A percentile compares a stretch with the other conserved stretches of the same genome.
These are phyloP conservation scores for Colletotrichum filicis DNA, from an alignment of 2,329 filamentous ascomycete genomes.

Conservation along the genomic window DNA sequence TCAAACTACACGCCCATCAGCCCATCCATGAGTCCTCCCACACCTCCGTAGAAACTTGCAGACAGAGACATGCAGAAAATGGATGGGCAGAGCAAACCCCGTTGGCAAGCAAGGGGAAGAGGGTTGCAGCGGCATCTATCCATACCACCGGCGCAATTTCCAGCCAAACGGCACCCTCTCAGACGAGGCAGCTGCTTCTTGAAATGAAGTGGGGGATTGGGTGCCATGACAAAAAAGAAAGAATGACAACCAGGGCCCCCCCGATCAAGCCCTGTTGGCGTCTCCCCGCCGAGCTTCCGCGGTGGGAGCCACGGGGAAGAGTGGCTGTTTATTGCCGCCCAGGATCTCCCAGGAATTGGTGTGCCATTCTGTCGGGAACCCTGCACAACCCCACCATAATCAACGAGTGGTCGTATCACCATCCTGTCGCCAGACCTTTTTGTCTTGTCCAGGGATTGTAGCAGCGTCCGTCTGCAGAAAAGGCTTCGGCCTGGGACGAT, in stretches of 20 bases:
- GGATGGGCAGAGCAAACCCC: neutral
- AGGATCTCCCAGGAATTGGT: slow-evolving; percentile 12
- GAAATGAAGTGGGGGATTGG: neutral
- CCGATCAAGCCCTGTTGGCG: slow-evolving; percentile 1
- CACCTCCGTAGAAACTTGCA: neutral
- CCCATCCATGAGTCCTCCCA: neutral
- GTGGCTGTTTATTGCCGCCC: neutral
- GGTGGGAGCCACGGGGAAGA: slow-evolving; percentile 14
- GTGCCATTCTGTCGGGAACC: slow-evolving; percentile 19
- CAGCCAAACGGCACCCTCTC: slow-evolving; percentile 9
- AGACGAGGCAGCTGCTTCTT: neutral
- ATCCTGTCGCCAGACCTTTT: neutral
- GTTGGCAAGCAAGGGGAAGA: neutral
- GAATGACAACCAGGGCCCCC: neutral
- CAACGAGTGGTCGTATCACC: neutral
- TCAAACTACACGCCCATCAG: neutral
- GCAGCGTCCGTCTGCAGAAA: neutral
- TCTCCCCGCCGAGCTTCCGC: slow-evolving; percentile 6
- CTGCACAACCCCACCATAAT: neutral
- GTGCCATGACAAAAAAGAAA: slow-evolving; percentile 19
- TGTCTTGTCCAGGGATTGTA: slow-evolving; percentile 29
- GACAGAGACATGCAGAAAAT: neutral
- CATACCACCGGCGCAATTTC: slow-evolving; percentile 12
- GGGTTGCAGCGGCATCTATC: slow-evolving; percentile 1
- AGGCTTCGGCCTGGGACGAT: neutral